phyloP scores from a whole-genome alignment of 345 rosid species.

The Aurinia saxatilis region DNA sequence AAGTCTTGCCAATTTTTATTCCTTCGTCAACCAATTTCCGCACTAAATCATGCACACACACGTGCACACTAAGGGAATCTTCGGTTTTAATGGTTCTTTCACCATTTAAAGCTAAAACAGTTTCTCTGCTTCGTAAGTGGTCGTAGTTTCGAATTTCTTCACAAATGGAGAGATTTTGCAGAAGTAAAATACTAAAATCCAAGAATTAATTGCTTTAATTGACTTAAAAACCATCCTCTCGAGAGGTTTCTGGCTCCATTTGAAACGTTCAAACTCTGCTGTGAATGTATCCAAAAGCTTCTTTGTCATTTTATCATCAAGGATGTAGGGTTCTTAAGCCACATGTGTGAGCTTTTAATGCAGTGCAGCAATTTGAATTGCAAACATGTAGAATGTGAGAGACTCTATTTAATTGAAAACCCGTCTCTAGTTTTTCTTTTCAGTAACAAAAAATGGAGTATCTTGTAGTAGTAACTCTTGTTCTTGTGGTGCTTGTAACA shows the following conservation, averaged over 20 bases:
- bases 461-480: neutral
- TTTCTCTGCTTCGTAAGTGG: neutral
- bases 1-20: slow-evolving; percentile 3
- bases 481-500: slow-evolving; percentile 4
- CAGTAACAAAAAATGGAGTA: slow-evolving; percentile 9
- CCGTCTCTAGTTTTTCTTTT: neutral
- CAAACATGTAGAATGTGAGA: neutral
- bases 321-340: slow-evolving; percentile 2
- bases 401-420: neutral
- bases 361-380: slow-evolving; percentile 7
- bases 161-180: neutral
- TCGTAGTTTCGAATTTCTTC: neutral
- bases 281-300: slow-evolving; percentile 8
- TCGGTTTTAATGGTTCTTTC: neutral
- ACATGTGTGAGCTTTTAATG: slow-evolving; percentile 7
- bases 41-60: neutral
- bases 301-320: slow-evolving; percentile 2
- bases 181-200: no score
- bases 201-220: neutral
- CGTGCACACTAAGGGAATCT: neutral
- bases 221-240: neutral
- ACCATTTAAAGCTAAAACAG: neutral
- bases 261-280: neutral
- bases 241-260: neutral
- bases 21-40: neutral